phyloP scores from a whole-genome alignment of 306 rosid species.

The Cicer bijugum region DNA sequence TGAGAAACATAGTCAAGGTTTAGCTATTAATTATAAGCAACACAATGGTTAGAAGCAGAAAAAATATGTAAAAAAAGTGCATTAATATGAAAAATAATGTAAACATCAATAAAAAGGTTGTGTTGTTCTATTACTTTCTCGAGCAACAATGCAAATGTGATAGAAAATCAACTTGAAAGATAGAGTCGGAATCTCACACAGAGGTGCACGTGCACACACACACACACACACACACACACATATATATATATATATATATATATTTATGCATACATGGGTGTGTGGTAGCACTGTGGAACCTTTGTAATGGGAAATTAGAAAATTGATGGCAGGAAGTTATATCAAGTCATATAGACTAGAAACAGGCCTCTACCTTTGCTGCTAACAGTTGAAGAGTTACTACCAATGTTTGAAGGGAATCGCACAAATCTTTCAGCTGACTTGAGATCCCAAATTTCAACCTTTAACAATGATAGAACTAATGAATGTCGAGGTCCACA shows the following conservation, averaged over 20 bases:
- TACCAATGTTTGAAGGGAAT: conserved; percentile 55
- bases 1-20: conserved; percentile 25
- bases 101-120: conserved; percentile 21
- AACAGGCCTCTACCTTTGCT: conserved; percentile 63
- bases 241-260: background rate
- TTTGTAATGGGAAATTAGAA: conserved; percentile 5
- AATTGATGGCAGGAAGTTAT: conserved; percentile 31
- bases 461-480: conserved; percentile 56
- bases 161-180: conserved; percentile 13
- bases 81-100: conserved; percentile 14
- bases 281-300: conserved; percentile 14
- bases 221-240: background rate
- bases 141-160: background rate
- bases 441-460: conserved; percentile 94
- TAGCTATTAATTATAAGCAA: conserved; percentile 23
- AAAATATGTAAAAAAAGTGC: conserved; percentile 9
- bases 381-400: conserved; percentile 51
- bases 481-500: conserved; percentile 33
- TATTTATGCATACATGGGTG: background rate
- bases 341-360: conserved; percentile 29
- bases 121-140: conserved; percentile 24
- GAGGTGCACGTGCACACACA: background rate
- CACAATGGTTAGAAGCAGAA: background rate
- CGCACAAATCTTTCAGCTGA: conserved; percentile 64
- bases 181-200: conserved; percentile 9